Base-by-base conservation (phyloP, 768 basidiomycete species). In the Leccinum subgranulosum region DNA sequence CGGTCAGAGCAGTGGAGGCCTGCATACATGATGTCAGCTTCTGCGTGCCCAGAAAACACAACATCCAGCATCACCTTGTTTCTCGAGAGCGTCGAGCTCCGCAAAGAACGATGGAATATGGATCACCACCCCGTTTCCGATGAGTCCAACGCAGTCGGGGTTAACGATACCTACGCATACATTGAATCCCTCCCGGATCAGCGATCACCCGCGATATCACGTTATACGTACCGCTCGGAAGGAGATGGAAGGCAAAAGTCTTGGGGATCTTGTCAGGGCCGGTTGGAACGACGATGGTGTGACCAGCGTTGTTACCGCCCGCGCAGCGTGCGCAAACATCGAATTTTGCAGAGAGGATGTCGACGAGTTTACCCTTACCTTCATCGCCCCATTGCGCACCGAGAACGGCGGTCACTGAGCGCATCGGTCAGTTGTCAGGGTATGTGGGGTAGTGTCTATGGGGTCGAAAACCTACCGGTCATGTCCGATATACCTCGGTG, bases 281-380 rank as follows among this genome's bases (percentile, higher is more conserved):
- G 25, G 83, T 72, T 6, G 88, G 86, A 6, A 86, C 92, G 61
- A 99, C 88, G 72, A 99, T 98, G 23, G 97, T 98, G 76, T 99
- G 97, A 2, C 97, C 97, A 23, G 97, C 97, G 71, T 99, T 99
- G 78, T 98, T 98, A 11, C 97, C 97, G 14, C 97, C 97, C 12
- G 97, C 97, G 71, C 94, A 98, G 49, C 97, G 84, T 19, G 94
- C 96, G 67, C 95, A 98, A 70, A 98, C 72, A 73, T 99, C 97
- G 58, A 84, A 81, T 45, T 95, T 84, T 14, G 89, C 91, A 39
- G 94, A 84, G 62, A 99, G 82, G 69, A 99, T 93, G 72, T 99
- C 97, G 57, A 97, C 97, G 55, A 99, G 85, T 77, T 99, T 98
- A 15, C 93, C 93, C 73, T 92, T 92, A 63, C 92, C 92, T 73